These are phyloP conservation scores for Acacia confusa DNA, from an alignment of 306 rosid species.

Conservation along the genomic window DNA sequence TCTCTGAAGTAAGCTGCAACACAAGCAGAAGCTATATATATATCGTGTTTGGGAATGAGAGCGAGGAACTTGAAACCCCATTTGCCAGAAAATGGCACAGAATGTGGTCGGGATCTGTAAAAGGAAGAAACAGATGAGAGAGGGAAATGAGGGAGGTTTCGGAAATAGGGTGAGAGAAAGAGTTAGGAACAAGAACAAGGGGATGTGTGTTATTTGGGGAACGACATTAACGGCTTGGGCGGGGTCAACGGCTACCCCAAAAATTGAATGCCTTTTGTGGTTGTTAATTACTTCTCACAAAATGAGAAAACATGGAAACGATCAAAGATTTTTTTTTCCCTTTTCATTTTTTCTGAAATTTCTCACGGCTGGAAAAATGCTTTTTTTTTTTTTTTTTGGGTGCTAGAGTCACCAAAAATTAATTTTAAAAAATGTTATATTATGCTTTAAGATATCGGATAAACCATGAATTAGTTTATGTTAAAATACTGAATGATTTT, in stretches of 20 bases:
- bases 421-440: no score
- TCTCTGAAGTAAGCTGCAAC: background rate
- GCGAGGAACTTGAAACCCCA: background rate
- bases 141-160: slow-evolving; percentile 45
- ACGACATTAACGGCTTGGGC: slow-evolving; percentile 34
- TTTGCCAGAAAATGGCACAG: slow-evolving; percentile 6
- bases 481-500: no score
- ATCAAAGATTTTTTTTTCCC: no score
- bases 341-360: no score
- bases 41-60: background rate
- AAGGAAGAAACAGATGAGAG: slow-evolving; percentile 27
- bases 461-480: no score
- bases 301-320: background rate
- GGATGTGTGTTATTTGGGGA: slow-evolving; percentile 25
- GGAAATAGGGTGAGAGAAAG: slow-evolving; percentile 8
- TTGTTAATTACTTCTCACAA: background rate
- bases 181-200: background rate
- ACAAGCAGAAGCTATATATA: background rate
- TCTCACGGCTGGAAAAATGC: no score
- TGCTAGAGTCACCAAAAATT: no score
- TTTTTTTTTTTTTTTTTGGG: no score
- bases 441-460: no score
- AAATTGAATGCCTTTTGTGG: slow-evolving; percentile 1
- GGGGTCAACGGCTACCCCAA: slow-evolving; percentile 28
- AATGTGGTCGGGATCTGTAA: slow-evolving; percentile 10